Percentiles rank a stretch among this genome's conserved stretches.
Evolutionary conservation across 208 protist genomes (phyloP).

Genomic region (Entamoeba moshkovskii): DNA sequence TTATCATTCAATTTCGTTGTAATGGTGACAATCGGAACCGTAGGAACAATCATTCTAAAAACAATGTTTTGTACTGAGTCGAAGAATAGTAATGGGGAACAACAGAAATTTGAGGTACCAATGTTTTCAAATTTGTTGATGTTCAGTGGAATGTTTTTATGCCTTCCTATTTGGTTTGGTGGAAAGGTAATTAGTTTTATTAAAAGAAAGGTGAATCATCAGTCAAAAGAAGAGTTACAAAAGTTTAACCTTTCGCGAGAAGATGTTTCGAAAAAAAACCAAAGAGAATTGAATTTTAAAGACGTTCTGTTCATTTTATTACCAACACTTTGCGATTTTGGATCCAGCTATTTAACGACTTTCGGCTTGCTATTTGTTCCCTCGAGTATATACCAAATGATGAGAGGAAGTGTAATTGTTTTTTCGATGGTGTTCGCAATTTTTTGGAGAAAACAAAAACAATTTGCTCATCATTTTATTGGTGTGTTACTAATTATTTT

Average conservation of each 20-base stretch:
- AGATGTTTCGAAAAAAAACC: background rate
- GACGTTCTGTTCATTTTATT: background rate
- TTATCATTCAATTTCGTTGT: too few relatives aligned
- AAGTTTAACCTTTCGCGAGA: background rate
- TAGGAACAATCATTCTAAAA: too few relatives aligned
- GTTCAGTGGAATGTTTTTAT: slow-evolving; percentile 28
- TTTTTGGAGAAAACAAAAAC: slow-evolving; percentile 47
- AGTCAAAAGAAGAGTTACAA: background rate
- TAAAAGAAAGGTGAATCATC: background rate
- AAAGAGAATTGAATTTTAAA: background rate
- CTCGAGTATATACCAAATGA: slow-evolving; percentile 69
- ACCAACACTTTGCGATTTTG: slow-evolving; percentile 49
- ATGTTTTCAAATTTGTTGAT: slow-evolving; percentile 18
- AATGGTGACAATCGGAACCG: too few relatives aligned
- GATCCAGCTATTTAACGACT: slow-evolving; percentile 60
- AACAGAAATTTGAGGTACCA: slow-evolving; percentile 23
- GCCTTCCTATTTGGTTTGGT: background rate
- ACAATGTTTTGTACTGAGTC: too few relatives aligned
- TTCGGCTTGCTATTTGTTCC: slow-evolving; percentile 61
- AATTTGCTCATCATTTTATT: slow-evolving; percentile 47
- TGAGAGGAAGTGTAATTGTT: slow-evolving; percentile 63
- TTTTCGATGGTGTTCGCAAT: slow-evolving; percentile 62
- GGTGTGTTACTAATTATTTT: slow-evolving; percentile 50
- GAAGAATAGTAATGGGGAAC: too few relatives aligned
- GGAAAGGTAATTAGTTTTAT: background rate